Percentiles rank a stretch among this genome's conserved stretches.
These are phyloP conservation scores for Puccinia hordei DNA, from an alignment of 1,284 basidiomycete species.

Conservation along the genomic window DNA sequence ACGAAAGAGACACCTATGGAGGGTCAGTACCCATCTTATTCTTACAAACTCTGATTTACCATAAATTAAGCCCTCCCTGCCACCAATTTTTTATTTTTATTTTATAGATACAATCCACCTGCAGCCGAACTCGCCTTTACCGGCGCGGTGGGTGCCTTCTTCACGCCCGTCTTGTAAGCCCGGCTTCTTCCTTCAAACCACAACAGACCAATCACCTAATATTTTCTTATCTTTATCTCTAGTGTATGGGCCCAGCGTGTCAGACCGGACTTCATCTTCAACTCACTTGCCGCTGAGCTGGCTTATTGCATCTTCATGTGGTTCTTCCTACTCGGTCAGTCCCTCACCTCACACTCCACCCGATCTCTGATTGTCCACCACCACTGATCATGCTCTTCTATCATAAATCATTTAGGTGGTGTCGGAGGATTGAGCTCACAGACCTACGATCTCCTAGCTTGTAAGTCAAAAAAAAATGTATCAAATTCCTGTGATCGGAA, in stretches of 20 bases:
- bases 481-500: too few species aligned
- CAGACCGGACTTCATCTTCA: slow-evolving; percentile 28
- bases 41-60: neutral
- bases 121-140: slow-evolving; percentile 40
- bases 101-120: slow-evolving; percentile 34
- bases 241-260: slow-evolving; percentile 40
- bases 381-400: neutral
- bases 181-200: neutral
- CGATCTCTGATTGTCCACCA: too few species aligned
- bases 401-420: slow-evolving; percentile 2
- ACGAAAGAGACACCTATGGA: slow-evolving; percentile 33
- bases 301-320: slow-evolving; percentile 30
- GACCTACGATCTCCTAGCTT: slow-evolving; percentile 35
- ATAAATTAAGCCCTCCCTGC: neutral
- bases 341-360: too few species aligned
- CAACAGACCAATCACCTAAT: neutral
- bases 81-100: neutral
- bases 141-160: slow-evolving; percentile 21
- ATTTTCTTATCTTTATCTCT: neutral
- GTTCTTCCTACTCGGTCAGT: slow-evolving; percentile 39
- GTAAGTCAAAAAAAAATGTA: slow-evolving; percentile 5
- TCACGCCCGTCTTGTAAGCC: slow-evolving; percentile 40
- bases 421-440: slow-evolving; percentile 32
- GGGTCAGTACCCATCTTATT: slow-evolving; percentile 11
- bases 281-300: slow-evolving; percentile 19